A percentile compares a stretch with the other conserved stretches of the same genome.
Evolutionary conservation across 257 asterid species (phyloP).

Genomic region (Thymus quinquecostatus): DNA sequence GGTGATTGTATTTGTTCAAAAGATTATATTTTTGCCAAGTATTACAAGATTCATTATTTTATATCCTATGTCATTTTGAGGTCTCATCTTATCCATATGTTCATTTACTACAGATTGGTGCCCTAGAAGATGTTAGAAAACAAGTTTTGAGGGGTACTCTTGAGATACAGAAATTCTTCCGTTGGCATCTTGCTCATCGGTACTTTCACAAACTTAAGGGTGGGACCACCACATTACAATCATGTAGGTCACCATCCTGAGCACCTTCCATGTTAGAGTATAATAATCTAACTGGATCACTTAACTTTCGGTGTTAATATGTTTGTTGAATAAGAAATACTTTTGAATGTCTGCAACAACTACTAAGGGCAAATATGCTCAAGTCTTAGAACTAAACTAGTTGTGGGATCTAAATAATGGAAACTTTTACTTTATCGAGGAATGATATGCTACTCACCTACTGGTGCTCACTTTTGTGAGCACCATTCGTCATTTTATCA

Average conservation of each 20-base stretch:
- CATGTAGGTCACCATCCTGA: conserved; percentile 58
- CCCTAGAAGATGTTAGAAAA: conserved; percentile 69
- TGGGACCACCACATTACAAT: conserved; percentile 64
- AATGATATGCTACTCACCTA: too few relatives aligned
- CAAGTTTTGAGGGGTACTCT: conserved; percentile 70
- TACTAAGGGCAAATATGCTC: background rate
- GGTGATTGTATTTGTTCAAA: conserved; percentile 45
- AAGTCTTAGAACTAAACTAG: background rate
- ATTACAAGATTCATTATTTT: background rate
- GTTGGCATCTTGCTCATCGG: conserved; percentile 57
- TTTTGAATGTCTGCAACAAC: background rate
- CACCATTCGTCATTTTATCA: too few relatives aligned
- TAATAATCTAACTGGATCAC: background rate
- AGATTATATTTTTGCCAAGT: conserved; percentile 8
- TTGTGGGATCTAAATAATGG: background rate
- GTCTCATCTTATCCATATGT: conserved; percentile 16
- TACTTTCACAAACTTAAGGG: conserved; percentile 65
- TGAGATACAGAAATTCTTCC: conserved; percentile 71
- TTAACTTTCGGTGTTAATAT: background rate
- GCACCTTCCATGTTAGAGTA: background rate
- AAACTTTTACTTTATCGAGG: background rate
- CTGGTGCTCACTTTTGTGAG: too few relatives aligned
- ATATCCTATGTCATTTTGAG: conserved; percentile 22
- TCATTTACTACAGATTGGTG: conserved; percentile 61
- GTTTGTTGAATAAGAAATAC: background rate